Evolutionary conservation across 768 basidiomycete species (phyloP), one percentile per base, ranked within the genome.

Genomic region (Brasilioporus rufonigricans): DNA sequence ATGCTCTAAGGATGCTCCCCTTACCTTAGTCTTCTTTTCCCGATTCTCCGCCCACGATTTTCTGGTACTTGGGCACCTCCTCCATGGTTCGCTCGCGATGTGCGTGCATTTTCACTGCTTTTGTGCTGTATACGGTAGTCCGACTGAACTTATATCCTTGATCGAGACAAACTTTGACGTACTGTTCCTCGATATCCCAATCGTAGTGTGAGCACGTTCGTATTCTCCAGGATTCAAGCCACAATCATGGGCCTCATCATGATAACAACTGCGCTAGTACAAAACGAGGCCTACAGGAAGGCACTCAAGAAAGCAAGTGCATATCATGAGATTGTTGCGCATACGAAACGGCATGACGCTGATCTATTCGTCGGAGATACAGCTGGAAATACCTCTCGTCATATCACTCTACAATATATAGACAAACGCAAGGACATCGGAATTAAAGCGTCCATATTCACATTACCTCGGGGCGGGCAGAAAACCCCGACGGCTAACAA

Each of bases 21-120:
- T 36, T 29, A 18, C 11, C 21, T 18, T 35, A 21, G 7, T 33
- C 13, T 59, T 63, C 61, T 27, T 27, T 45, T 33, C 35, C 39
- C 26, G 58, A 55, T 65, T 53, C 61, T 44, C 55, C 44, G 26
- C 9, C 33, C 38, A 46, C 13, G 1, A 45, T 36, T 41, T 16
- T 39, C 45, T 27, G n/a, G 26, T 10, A 8, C 14, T 14, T 31
- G n/a, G 12, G 36, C 14, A 11, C 13, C 32, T 36, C 13, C 32
- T 36, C 3, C 19, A n/a, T 13, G 27, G 24, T 23, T 52, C 32
- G 48, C 32, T 33, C 19, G 18, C 29, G 32, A 48, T 35, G 16
- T 26, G 29, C 18, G 47, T 6, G 31, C 14, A 8, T 39, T 27
- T 21, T 24, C 5, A 26, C 51, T 19, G 24, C 9, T 27, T n/a